Evolutionary conservation across 2,329 filamentous ascomycete genomes (phyloP).

Genomic region (Sphaerostilbella broomeana): DNA sequence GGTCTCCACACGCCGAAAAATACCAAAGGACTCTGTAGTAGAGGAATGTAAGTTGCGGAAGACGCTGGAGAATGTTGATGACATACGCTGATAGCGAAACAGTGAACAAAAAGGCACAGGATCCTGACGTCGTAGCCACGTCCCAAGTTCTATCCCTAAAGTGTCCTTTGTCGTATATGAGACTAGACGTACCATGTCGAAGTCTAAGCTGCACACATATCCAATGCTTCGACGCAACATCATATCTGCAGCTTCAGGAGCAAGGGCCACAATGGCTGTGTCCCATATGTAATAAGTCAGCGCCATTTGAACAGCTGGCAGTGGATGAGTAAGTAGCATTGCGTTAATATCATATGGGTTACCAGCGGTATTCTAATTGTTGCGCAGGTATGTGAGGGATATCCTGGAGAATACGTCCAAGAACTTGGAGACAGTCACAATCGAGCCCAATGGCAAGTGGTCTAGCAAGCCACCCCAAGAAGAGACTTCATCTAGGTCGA

Average conservation of each 20-base stretch:
- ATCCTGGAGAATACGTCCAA: slow-evolving; percentile 69
- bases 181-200: slow-evolving; percentile 73
- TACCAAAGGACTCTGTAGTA: slow-evolving; percentile 76
- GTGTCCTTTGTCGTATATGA: slow-evolving; percentile 81
- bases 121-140: slow-evolving; percentile 83
- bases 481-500: slow-evolving; percentile 22
- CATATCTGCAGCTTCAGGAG: slow-evolving; percentile 88
- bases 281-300: slow-evolving; percentile 80
- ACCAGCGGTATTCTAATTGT: slow-evolving; percentile 13
- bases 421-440: slow-evolving; percentile 75
- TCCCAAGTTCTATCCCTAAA: slow-evolving; percentile 86
- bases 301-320: slow-evolving; percentile 73
- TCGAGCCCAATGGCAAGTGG: slow-evolving; percentile 85
- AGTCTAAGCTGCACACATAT: slow-evolving; percentile 77
- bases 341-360: not conserved
- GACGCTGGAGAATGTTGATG: too few species aligned
- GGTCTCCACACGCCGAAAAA: slow-evolving; percentile 62
- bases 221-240: slow-evolving; percentile 89
- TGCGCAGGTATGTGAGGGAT: slow-evolving; percentile 69
- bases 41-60: slow-evolving; percentile 63
- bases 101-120: slow-evolving; percentile 77
- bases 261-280: slow-evolving; percentile 97
- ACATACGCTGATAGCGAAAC: too few species aligned
- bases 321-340: slow-evolving; percentile 67
- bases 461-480: slow-evolving; percentile 32